phyloP scores from a whole-genome alignment of 192 early-diverging fungal genomes.

The Helicostylum pulchrum region DNA sequence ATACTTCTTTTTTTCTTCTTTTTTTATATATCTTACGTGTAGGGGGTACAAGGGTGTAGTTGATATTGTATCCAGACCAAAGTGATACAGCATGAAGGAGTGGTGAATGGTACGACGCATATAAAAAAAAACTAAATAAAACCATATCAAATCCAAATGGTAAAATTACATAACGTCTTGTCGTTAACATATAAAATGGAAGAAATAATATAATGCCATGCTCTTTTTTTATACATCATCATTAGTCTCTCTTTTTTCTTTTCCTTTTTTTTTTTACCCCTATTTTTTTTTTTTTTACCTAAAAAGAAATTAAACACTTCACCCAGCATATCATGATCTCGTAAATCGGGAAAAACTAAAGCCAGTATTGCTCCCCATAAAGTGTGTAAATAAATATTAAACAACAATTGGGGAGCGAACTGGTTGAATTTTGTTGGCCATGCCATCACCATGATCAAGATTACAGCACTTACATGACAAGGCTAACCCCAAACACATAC shows the following conservation, averaged over 20 bases:
- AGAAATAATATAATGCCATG: conserved; percentile 41
- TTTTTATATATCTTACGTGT: conserved; percentile 36
- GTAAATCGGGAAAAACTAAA: conserved; percentile 47
- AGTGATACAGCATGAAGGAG: conserved; percentile 42
- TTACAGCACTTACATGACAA: conserved; percentile 47
- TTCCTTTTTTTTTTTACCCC: conserved; percentile 11
- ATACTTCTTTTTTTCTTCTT: not conserved
- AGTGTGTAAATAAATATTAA: conserved; percentile 54
- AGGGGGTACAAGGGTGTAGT: conserved; percentile 51
- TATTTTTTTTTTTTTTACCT: conserved; percentile 33
- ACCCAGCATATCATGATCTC: conserved; percentile 46
- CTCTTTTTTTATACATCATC: conserved; percentile 31
- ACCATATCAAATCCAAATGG: conserved; percentile 44
- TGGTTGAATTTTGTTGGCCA: conserved; percentile 33
- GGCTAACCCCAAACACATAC: conserved; percentile 22
- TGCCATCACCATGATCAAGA: conserved; percentile 42
- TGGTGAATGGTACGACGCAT: conserved; percentile 49
- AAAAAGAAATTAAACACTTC: conserved; percentile 51
- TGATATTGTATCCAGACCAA: conserved; percentile 47
- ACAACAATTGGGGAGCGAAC: conserved; percentile 38
- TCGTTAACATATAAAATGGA: conserved; percentile 47
- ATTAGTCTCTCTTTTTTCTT: not conserved
- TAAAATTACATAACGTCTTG: conserved; percentile 48
- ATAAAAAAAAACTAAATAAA: conserved; percentile 49
- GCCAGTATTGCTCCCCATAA: conserved; percentile 50